Evolutionary conservation across 306 rosid genomes (phyloP).

Genomic region (Prunus dulcis): DNA sequence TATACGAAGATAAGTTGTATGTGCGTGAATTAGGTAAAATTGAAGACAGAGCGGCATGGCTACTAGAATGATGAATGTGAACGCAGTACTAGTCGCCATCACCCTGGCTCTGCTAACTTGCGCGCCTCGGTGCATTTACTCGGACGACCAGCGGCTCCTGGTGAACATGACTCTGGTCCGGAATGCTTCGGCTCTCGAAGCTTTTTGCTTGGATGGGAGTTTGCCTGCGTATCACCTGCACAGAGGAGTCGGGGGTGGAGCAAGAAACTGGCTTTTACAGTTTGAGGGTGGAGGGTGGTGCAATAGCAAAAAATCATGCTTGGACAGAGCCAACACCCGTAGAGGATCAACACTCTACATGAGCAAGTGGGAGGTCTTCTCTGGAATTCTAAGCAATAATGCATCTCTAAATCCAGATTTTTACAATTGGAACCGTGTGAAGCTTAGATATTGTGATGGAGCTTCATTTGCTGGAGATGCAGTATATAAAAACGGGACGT

Average conservation of each 20-base stretch:
- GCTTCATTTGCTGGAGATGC: conserved; percentile 87
- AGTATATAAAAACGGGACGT: conserved; percentile 43
- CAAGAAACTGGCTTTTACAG: conserved; percentile 81
- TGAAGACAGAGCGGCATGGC: not conserved
- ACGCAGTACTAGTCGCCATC: conserved; percentile 23
- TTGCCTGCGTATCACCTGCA: conserved; percentile 86
- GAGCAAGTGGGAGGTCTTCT: too few species aligned
- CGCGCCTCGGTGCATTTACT: conserved; percentile 29
- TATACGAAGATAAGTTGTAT: too few species aligned
- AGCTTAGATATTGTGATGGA: conserved; percentile 94
- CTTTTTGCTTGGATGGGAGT: conserved; percentile 94
- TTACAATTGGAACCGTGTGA: conserved; percentile 98
- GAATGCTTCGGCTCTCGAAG: conserved; percentile 53
- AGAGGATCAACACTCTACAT: too few species aligned
- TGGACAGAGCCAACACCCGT: too few species aligned
- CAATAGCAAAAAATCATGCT: too few species aligned
- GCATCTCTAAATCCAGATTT: conserved; percentile 43
- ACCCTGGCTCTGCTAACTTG: conserved; percentile 25
- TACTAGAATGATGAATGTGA: conserved; percentile 14
- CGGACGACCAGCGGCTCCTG: conserved; percentile 36
- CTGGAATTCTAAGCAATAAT: too few species aligned
- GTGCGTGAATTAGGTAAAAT: too few species aligned
- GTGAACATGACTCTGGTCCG: conserved; percentile 72
- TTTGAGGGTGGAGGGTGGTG: not conserved
- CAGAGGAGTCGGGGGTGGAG: conserved; percentile 80